Percentiles rank a stretch among this genome's conserved stretches.
Conservation (phyloP, 305 asterid genomes). For the Euphrasia arctica region DNA sequence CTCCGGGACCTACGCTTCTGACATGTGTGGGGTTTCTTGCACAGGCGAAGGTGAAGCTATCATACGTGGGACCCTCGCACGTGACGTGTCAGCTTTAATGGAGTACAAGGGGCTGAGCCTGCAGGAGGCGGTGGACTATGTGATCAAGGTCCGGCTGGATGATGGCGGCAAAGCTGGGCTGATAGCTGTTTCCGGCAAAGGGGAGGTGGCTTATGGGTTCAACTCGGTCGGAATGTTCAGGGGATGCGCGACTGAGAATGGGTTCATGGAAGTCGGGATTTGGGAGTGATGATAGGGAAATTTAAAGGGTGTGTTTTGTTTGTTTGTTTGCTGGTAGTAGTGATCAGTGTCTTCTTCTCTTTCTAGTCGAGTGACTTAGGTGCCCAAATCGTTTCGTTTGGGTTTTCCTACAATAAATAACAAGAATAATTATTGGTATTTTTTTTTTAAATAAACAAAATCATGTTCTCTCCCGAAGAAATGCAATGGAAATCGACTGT, state of each 20-base stretch:
- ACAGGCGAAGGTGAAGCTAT: constrained; percentile 99
- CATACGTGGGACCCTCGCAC: constrained; percentile 87
- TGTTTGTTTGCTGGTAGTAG: too few relatives aligned
- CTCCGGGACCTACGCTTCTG: constrained; percentile 81
- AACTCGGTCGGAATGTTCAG: constrained; percentile 81
- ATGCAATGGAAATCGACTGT: background rate
- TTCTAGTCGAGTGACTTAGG: too few relatives aligned
- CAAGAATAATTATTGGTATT: too few relatives aligned
- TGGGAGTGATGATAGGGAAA: constrained; percentile 43
- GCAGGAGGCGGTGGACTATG: constrained; percentile 81
- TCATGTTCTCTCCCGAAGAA: background rate
- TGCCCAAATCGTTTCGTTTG: too few relatives aligned
- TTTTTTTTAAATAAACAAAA: too few relatives aligned
- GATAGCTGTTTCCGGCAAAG: constrained; percentile 78
- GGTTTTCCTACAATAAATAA: too few relatives aligned
- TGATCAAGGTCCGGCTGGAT: constrained; percentile 61
- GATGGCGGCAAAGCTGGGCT: constrained; percentile 82
- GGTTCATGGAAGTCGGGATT: constrained; percentile 83
- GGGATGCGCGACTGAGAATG: constrained; percentile 84
- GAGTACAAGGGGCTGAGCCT: constrained; percentile 75
- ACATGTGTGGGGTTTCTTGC: constrained; percentile 82
- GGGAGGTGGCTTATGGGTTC: constrained; percentile 85
- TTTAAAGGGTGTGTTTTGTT: too few relatives aligned
- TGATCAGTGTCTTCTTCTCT: too few relatives aligned
- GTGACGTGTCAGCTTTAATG: constrained; percentile 95